phyloP scores from a whole-genome alignment of 371 early-diverging fungal species.

The Choanephora cucurbitarum region DNA sequence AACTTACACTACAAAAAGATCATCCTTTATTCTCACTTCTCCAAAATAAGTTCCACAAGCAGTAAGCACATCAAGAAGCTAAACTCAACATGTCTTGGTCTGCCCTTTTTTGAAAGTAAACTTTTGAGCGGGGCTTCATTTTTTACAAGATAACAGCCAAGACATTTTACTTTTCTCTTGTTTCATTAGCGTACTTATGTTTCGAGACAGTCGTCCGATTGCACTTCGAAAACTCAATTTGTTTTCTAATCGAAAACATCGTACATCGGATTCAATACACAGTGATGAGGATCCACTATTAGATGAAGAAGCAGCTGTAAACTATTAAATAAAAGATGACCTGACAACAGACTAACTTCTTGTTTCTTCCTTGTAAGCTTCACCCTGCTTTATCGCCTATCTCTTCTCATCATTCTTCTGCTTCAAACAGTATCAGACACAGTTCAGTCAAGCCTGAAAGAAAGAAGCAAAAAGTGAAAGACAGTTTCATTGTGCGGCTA shows the following conservation, averaged over 20 bases:
- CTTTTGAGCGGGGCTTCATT: too few relatives aligned
- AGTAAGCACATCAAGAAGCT: too few relatives aligned
- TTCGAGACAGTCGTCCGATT: slow-evolving; percentile 37
- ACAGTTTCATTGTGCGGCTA: slow-evolving; percentile 7
- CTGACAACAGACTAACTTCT: background rate
- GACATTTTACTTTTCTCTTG: too few relatives aligned
- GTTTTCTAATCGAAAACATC: slow-evolving; percentile 40
- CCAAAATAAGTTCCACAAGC: too few relatives aligned
- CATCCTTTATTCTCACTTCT: too few relatives aligned
- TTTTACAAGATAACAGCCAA: too few relatives aligned
- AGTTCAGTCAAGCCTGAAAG: background rate
- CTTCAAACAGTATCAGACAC: background rate
- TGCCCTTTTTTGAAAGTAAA: too few relatives aligned
- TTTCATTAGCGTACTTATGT: too few relatives aligned
- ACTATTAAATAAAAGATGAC: background rate
- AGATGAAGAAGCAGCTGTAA: slow-evolving; percentile 48
- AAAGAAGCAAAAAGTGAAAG: slow-evolving; percentile 4
- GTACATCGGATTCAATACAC: slow-evolving; percentile 45
- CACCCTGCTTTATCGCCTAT: slow-evolving; percentile 7
- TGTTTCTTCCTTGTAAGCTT: slow-evolving; percentile 3
- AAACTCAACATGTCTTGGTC: too few relatives aligned
- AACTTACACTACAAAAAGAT: too few relatives aligned
- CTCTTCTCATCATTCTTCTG: background rate
- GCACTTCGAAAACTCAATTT: slow-evolving; percentile 47
- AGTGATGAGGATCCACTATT: slow-evolving; percentile 51